These are phyloP conservation scores for Panicum miliaceum DNA, from an alignment of 176 grass and related monocot genomes.

Conservation along the genomic window DNA sequence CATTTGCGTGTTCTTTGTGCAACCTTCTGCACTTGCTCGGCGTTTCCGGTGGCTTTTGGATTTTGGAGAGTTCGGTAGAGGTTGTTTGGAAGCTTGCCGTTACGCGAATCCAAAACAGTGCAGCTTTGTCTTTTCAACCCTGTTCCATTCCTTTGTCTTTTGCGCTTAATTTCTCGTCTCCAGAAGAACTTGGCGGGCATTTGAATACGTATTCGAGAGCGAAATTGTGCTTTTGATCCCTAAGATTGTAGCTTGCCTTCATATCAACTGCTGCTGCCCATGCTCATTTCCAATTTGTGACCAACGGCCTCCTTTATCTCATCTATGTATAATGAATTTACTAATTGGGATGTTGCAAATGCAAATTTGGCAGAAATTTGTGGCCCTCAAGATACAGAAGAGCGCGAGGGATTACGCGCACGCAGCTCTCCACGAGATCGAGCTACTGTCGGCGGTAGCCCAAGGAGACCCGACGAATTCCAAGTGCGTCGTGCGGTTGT, in stretches of 20 bases:
- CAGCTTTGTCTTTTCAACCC: conserved; percentile 22
- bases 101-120: conserved; percentile 31
- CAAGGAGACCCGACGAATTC: conserved; percentile 77
- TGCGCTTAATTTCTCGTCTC: not conserved
- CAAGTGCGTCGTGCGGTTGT: conserved; percentile 62
- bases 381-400: conserved; percentile 96
- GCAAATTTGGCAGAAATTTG: conserved; percentile 63
- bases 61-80: conserved; percentile 7
- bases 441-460: conserved; percentile 67
- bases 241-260: not conserved
- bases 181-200: not conserved
- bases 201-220: not conserved
- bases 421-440: conserved; percentile 80
- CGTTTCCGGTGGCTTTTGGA: not conserved
- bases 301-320: not conserved
- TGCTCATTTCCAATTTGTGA: not conserved
- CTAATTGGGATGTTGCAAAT: not conserved
- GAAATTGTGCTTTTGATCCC: not conserved
- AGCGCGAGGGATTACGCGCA: conserved; percentile 89
- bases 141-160: conserved; percentile 31
- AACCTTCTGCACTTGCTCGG: not conserved
- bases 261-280: not conserved
- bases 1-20: conserved; percentile 31
- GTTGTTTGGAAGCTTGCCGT: conserved; percentile 25
- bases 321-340: not conserved